Percentiles rank a stretch among this genome's conserved stretches.
phyloP scores from a whole-genome alignment of 2,329 filamentous ascomycete species.

The Pezicula carpinea region DNA sequence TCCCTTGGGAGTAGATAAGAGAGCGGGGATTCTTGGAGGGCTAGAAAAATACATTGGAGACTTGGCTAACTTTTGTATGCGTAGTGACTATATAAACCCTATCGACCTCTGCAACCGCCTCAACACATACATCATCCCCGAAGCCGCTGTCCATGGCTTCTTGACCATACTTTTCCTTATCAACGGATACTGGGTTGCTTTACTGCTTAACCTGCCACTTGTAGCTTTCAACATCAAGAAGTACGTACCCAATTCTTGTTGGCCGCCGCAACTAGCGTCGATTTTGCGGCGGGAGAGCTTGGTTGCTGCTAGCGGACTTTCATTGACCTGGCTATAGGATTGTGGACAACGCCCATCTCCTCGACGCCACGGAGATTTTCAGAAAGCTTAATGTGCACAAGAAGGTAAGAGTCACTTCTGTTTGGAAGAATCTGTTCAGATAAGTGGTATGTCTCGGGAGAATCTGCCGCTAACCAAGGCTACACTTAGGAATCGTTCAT shows the following conservation, averaged over 20 bases:
- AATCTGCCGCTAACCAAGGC: too few species aligned
- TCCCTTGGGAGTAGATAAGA: not conserved
- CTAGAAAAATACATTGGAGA: too few species aligned
- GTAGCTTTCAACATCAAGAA: slow-evolving; percentile 96
- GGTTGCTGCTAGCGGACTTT: not conserved
- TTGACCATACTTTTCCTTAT: slow-evolving; percentile 93
- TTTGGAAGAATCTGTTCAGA: too few species aligned
- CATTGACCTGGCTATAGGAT: slow-evolving; percentile 59
- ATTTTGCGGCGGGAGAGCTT: not conserved
- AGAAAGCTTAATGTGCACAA: slow-evolving; percentile 98
- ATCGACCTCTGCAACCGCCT: slow-evolving; percentile 99
- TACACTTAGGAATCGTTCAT: slow-evolving; percentile 82
- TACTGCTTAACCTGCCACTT: slow-evolving; percentile 88
- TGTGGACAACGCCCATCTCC: slow-evolving; percentile 90
- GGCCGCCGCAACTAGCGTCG: not conserved
- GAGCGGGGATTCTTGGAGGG: too few species aligned
- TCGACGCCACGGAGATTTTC: slow-evolving; percentile 99
- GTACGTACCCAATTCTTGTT: slow-evolving; percentile 50
- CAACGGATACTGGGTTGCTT: slow-evolving; percentile 96
- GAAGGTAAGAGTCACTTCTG: slow-evolving; percentile 58
- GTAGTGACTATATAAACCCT: slow-evolving; percentile 98
- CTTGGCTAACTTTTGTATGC: slow-evolving; percentile 25
- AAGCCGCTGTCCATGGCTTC: slow-evolving; percentile 96
- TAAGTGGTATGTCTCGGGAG: too few species aligned
- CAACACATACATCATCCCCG: slow-evolving; percentile 98